Conservation (phyloP, 164 flowering plant species). For the Stephania yunnanensis region DNA sequence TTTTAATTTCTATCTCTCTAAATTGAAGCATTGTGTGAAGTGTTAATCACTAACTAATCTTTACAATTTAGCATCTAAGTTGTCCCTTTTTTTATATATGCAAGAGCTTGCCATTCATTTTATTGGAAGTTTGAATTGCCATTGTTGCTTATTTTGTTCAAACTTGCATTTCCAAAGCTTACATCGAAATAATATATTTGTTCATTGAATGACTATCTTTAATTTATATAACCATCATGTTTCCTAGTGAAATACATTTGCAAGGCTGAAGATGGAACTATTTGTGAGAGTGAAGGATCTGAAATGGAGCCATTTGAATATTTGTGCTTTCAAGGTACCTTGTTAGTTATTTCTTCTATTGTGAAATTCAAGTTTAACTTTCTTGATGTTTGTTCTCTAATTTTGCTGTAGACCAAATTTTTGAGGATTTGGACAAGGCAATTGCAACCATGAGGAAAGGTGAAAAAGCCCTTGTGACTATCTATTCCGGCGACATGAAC, state of each 20-base stretch:
- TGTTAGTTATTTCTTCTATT: neutral
- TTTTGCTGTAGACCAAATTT: conserved; percentile 30
- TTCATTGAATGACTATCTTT: neutral
- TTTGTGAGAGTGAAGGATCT: conserved; percentile 37
- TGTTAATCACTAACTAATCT: too few relatives aligned
- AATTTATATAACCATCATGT: neutral
- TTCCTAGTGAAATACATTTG: conserved; percentile 33
- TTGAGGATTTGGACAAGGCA: conserved; percentile 45
- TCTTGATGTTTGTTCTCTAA: neutral
- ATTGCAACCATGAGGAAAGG: conserved; percentile 53
- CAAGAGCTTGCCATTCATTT: neutral
- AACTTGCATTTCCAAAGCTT: neutral
- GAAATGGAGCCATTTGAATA: conserved; percentile 37
- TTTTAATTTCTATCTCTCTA: too few relatives aligned
- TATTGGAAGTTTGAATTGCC: neutral
- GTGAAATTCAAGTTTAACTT: too few relatives aligned
- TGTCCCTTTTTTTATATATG: too few relatives aligned
- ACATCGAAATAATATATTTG: too few relatives aligned
- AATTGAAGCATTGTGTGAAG: too few relatives aligned
- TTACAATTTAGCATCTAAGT: too few relatives aligned
- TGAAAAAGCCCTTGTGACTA: conserved; percentile 31
- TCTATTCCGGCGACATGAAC: conserved; percentile 17
- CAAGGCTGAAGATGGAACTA: conserved; percentile 36
- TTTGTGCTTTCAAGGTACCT: conserved; percentile 32
- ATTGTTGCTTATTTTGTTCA: neutral